Percentiles rank a stretch among this genome's conserved stretches.
Evolutionary conservation across 2,329 filamentous ascomycete genomes (phyloP).

Genomic region (Arthrocladium fulminans): DNA sequence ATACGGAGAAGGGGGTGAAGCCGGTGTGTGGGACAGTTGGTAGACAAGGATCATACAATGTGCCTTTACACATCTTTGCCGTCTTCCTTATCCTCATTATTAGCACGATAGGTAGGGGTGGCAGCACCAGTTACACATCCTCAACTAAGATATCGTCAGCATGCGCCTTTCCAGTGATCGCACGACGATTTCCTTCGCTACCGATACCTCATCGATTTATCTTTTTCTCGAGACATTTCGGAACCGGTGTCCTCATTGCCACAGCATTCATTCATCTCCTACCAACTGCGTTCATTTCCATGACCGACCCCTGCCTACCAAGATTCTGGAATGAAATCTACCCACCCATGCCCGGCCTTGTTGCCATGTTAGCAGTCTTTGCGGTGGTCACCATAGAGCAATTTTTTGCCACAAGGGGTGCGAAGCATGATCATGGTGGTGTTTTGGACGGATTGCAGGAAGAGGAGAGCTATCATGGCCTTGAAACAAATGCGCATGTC

Average conservation of each 20-base stretch:
- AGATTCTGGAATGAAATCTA: constrained; percentile 39
- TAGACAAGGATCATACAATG: constrained; percentile 46
- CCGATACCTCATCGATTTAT: constrained; percentile 52
- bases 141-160: constrained; percentile 34
- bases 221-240: constrained; percentile 64
- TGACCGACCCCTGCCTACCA: constrained; percentile 55
- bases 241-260: constrained; percentile 76
- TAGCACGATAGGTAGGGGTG: constrained; percentile 47
- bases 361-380: constrained; percentile 38
- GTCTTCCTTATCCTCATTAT: constrained; percentile 56
- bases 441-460: background rate
- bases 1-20: constrained; percentile 28
- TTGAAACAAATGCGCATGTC: constrained; percentile 4
- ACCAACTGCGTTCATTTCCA: constrained; percentile 57
- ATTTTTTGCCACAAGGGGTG: constrained; percentile 59
- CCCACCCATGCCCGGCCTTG: constrained; percentile 41
- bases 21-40: constrained; percentile 44
- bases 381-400: constrained; percentile 46
- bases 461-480: constrained; percentile 18
- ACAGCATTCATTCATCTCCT: constrained; percentile 75
- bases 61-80: constrained; percentile 57
- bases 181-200: constrained; percentile 49
- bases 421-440: constrained; percentile 45
- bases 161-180: constrained; percentile 59
- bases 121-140: background rate